phyloP scores from a whole-genome alignment of 257 asterid genomes.

The Petunia axillaris region DNA sequence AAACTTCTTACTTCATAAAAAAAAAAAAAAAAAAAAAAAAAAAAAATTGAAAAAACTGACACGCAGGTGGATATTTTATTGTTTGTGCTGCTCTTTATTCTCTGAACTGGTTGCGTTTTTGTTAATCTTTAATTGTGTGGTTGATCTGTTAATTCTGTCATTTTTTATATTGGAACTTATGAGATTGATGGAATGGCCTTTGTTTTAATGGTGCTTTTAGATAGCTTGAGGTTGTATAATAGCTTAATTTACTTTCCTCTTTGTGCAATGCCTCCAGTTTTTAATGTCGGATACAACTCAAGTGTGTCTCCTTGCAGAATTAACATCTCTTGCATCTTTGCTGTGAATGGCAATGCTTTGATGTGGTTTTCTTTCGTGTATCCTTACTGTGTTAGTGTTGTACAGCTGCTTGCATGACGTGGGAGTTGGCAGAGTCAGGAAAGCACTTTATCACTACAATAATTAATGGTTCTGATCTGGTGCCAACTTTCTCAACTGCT shows the following conservation, averaged over 20 bases:
- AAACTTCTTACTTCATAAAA: too few species aligned
- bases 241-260: background rate
- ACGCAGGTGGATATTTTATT: background rate
- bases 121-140: background rate
- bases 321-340: slow-evolving; percentile 13
- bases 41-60: slow-evolving; percentile 7
- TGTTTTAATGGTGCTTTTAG: background rate
- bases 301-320: slow-evolving; percentile 6
- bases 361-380: background rate
- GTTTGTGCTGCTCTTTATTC: background rate
- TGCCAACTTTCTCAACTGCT: slow-evolving; percentile 82
- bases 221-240: slow-evolving; percentile 1
- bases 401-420: slow-evolving; percentile 87
- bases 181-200: background rate
- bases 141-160: background rate
- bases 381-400: background rate
- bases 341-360: slow-evolving; percentile 6
- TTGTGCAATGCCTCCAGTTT: slow-evolving; percentile 8
- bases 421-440: slow-evolving; percentile 90
- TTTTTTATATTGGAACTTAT: background rate
- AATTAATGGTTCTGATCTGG: slow-evolving; percentile 85
- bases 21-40: background rate
- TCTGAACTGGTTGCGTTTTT: slow-evolving; percentile 1
- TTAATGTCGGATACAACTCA: slow-evolving; percentile 16
- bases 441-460: slow-evolving; percentile 74